Percentiles rank a stretch among this genome's conserved stretches.
phyloP scores from a whole-genome alignment of 208 protist species.

The Wallacemonas sp. region DNA sequence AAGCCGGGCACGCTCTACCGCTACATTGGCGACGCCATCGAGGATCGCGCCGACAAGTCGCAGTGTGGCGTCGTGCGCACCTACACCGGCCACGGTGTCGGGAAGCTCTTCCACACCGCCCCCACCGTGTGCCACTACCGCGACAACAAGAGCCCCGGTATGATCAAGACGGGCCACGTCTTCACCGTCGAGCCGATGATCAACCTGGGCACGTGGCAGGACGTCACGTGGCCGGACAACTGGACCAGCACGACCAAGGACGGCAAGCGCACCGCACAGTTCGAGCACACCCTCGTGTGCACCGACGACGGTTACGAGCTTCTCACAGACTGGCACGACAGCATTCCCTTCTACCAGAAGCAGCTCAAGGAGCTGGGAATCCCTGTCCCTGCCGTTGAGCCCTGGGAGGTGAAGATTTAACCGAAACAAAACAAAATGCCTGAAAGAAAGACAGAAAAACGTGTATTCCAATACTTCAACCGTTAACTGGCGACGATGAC shows the following conservation, averaged over 20 bases:
- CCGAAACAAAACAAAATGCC: background rate
- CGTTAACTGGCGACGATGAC: no score
- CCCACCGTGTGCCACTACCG: constrained; percentile 93
- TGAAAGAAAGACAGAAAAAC: background rate
- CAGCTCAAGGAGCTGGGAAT: constrained; percentile 80
- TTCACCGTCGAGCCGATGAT: constrained; percentile 99
- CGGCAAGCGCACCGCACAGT: constrained; percentile 97
- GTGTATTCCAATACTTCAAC: no score
- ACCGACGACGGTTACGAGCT: constrained; percentile 90
- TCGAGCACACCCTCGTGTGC: constrained; percentile 98
- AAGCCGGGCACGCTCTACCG: constrained; percentile 88
- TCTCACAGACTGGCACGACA: constrained; percentile 85
- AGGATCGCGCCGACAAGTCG: constrained; percentile 66
- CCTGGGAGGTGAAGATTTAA: constrained; percentile 61
- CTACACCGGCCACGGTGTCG: constrained; percentile 96
- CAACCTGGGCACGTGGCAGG: constrained; percentile 92
- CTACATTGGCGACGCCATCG: constrained; percentile 84
- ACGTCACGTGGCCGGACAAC: constrained; percentile 95
- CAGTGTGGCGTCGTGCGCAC: constrained; percentile 73
- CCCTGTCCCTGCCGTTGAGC: constrained; percentile 47
- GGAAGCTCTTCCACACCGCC: constrained; percentile 89
- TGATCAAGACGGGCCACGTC: constrained; percentile 93
- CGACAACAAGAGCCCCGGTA: constrained; percentile 90
- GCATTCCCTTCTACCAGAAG: constrained; percentile 86
- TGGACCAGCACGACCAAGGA: constrained; percentile 96